Conservation (phyloP, 192 early-diverging fungal species). For the Entomortierella parvispora region DNA sequence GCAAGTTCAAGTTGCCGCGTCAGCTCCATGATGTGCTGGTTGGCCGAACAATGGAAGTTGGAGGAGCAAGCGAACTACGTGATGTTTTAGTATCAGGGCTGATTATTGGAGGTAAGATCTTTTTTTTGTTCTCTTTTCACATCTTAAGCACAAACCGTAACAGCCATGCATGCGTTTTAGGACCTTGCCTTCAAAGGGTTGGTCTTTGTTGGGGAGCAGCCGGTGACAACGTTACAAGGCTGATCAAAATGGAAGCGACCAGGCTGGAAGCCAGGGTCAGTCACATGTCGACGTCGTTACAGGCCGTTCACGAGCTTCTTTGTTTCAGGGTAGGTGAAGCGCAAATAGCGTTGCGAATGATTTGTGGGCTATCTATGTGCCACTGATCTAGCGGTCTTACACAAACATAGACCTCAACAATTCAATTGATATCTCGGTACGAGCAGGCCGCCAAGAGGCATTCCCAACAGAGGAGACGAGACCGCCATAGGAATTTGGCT, state of each 20-base stretch:
- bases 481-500: constrained; percentile 3
- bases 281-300: constrained; percentile 3
- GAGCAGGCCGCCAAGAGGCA: constrained; percentile 9
- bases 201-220: constrained; percentile 28
- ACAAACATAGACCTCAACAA: constrained; percentile 15
- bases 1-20: constrained; percentile 24
- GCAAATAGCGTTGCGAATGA: neutral
- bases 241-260: constrained; percentile 15
- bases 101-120: constrained; percentile 16
- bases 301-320: constrained; percentile 20
- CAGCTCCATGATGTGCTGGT: constrained; percentile 18
- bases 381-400: constrained; percentile 2
- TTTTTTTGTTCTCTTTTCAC: constrained; percentile 1
- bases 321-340: constrained; percentile 12
- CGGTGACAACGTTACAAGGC: constrained; percentile 23
- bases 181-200: constrained; percentile 19
- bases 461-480: constrained; percentile 5
- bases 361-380: constrained; percentile 9
- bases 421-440: constrained; percentile 10
- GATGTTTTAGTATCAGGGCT: constrained; percentile 18
- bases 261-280: constrained; percentile 6
- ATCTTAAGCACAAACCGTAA: neutral
- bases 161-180: constrained; percentile 6
- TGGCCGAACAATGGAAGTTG: constrained; percentile 24
- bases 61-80: constrained; percentile 15